A percentile compares a stretch with the other conserved stretches of the same genome.
Evolutionary conservation across 352 stramenopile species (phyloP).

Genomic region (Globisporangium parvum): DNA sequence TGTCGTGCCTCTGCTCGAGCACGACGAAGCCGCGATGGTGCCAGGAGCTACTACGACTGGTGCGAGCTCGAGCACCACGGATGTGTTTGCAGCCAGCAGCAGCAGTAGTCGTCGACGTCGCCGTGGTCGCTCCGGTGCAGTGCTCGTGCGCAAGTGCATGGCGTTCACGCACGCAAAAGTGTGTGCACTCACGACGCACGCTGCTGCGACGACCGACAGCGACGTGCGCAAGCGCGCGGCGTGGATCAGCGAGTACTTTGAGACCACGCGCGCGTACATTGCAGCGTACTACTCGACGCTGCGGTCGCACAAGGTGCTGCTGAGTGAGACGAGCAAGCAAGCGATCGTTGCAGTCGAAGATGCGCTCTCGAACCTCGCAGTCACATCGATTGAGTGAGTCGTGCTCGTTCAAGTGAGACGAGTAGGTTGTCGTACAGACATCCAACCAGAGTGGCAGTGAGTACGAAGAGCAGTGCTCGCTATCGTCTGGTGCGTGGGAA

Average conservation of each 20-base stretch:
- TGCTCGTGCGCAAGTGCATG: slow-evolving; percentile 41
- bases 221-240: slow-evolving; percentile 1
- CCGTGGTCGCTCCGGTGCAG: slow-evolving; percentile 22
- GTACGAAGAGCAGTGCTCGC: too few relatives aligned
- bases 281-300: slow-evolving; percentile 12
- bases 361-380: slow-evolving; percentile 12
- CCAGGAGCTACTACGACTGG: neutral
- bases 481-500: too few relatives aligned
- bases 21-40: slow-evolving; percentile 15
- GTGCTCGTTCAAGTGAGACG: neutral
- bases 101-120: slow-evolving; percentile 18
- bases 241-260: slow-evolving; percentile 10
- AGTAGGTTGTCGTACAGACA: neutral
- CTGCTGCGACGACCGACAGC: neutral
- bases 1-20: slow-evolving; percentile 28
- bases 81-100: neutral
- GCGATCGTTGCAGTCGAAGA: slow-evolving; percentile 21
- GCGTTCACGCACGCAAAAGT: slow-evolving; percentile 11
- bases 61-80: slow-evolving; percentile 1
- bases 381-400: neutral
- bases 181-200: slow-evolving; percentile 3
- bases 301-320: slow-evolving; percentile 3
- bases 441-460: slow-evolving; percentile 3
- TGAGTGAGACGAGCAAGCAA: slow-evolving; percentile 22
- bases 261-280: slow-evolving; percentile 6